A percentile compares a stretch with the other conserved stretches of the same genome.
Conservation (phyloP, 345 rosid genomes). For the Salix viminalis region DNA sequence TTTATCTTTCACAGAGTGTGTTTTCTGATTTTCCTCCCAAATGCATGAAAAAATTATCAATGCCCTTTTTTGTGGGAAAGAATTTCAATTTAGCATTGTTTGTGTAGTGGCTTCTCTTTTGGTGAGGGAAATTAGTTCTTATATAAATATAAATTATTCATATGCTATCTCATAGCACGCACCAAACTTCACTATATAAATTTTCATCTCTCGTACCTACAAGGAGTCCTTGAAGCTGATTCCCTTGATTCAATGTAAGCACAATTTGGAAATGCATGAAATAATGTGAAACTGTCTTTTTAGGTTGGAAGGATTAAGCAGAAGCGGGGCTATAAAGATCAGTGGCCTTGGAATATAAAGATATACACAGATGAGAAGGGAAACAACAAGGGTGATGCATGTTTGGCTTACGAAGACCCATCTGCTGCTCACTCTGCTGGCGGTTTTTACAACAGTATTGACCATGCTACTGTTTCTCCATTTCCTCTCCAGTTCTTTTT, state of each 20-base stretch:
- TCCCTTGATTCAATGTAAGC: neutral
- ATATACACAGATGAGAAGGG: constrained; percentile 92
- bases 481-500: neutral
- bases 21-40: neutral
- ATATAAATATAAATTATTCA: neutral
- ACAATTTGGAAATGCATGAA: neutral
- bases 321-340: constrained; percentile 94
- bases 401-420: constrained; percentile 92
- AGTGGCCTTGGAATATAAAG: constrained; percentile 96
- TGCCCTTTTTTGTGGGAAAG: neutral
- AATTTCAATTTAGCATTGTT: neutral
- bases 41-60: neutral
- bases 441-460: constrained; percentile 71
- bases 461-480: constrained; percentile 3
- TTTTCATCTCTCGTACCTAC: neutral
- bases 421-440: constrained; percentile 95
- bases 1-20: neutral
- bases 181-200: neutral
- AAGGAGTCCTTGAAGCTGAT: neutral
- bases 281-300: neutral
- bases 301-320: constrained; percentile 97
- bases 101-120: neutral
- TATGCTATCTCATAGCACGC: neutral
- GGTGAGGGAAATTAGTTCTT: neutral
- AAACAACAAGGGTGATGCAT: constrained; percentile 86